Conservation (phyloP, 257 asterid species). For the Solanum clarkiae region DNA sequence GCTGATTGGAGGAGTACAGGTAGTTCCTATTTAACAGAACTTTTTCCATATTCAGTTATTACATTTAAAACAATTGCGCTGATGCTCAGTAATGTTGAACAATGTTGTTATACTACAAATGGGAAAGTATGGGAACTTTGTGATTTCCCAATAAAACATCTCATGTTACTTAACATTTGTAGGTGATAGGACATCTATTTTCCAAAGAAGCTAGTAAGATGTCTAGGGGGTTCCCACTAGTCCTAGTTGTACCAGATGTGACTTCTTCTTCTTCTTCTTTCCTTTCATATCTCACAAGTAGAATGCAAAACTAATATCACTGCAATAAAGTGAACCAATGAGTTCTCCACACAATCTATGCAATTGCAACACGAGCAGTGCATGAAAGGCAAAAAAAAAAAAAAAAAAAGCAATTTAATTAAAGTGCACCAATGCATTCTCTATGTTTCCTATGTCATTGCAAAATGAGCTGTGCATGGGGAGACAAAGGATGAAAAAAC, state of each 20-base stretch:
- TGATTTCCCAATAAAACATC: background rate
- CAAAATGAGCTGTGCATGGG: background rate
- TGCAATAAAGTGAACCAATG: background rate
- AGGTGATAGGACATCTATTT: background rate
- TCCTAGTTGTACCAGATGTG: background rate
- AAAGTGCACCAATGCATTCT: background rate
- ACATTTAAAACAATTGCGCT: background rate
- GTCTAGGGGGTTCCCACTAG: background rate
- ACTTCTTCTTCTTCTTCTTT: background rate
- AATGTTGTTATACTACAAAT: background rate
- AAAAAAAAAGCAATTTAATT: background rate
- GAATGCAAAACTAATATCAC: background rate
- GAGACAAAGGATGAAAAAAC: background rate
- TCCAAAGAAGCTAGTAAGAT: background rate
- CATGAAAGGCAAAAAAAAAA: background rate
- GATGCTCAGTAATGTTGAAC: background rate
- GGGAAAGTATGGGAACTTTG: background rate
- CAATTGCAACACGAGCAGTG: background rate
- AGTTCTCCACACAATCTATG: background rate
- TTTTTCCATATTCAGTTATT: background rate
- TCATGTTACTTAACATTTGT: background rate
- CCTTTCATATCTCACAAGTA: background rate
- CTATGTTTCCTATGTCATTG: background rate
- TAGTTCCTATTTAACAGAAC: constrained; percentile 12
- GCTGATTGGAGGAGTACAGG: constrained; percentile 99